Evolutionary conservation across 2,329 filamentous ascomycete genomes (phyloP).

Genomic region (Fusarium incarnatum): DNA sequence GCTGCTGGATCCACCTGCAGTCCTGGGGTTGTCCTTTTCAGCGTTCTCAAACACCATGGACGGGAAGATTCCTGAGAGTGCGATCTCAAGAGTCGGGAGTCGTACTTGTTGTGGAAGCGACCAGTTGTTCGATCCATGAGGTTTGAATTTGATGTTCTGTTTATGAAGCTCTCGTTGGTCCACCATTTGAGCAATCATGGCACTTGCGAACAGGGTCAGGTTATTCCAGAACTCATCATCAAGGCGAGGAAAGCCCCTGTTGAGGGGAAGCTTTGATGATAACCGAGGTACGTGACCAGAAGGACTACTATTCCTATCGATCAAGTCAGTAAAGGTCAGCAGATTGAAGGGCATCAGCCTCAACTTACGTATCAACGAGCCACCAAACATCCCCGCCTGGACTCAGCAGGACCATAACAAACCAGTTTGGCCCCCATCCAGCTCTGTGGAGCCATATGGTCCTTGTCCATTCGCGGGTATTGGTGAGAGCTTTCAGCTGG

Average conservation of each 20-base stretch:
- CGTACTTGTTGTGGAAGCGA: conserved; percentile 58
- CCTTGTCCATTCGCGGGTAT: conserved; percentile 72
- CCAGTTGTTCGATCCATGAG: conserved; percentile 51
- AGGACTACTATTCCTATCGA: conserved; percentile 45
- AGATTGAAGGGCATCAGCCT: not conserved
- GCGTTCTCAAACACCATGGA: conserved; percentile 48
- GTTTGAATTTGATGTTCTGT: conserved; percentile 56
- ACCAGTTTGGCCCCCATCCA: conserved; percentile 80
- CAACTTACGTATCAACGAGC: conserved; percentile 72
- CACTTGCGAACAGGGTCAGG: conserved; percentile 62
- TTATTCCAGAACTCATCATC: conserved; percentile 65
- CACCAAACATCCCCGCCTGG: conserved; percentile 83
- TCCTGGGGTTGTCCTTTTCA: conserved; percentile 30
- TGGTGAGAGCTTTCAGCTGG: conserved; percentile 69
- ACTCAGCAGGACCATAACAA: conserved; percentile 76
- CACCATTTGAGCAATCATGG: conserved; percentile 63
- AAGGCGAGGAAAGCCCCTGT: conserved; percentile 57
- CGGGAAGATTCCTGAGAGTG: conserved; percentile 60
- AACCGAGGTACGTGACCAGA: conserved; percentile 46
- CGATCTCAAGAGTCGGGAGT: conserved; percentile 62
- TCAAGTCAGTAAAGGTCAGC: conserved; percentile 29
- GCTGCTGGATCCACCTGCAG: conserved; percentile 10
- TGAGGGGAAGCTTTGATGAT: conserved; percentile 58
- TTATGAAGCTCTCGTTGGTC: conserved; percentile 62
- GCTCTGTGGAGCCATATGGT: conserved; percentile 75